These are phyloP conservation scores for Tricholomella constricta DNA, from an alignment of 768 basidiomycete genomes.

Conservation along the genomic window DNA sequence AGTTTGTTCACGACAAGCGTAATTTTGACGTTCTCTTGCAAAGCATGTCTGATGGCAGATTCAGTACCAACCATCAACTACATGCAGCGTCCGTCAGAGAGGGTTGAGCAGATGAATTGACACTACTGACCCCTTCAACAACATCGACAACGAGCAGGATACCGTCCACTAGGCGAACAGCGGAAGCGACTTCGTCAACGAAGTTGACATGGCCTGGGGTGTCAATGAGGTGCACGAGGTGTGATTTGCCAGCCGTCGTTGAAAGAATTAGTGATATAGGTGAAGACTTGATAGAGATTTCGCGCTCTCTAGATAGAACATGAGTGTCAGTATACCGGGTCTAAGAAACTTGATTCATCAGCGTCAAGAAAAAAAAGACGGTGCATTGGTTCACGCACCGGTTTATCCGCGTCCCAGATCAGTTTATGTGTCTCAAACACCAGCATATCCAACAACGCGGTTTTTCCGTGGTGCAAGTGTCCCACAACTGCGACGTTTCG, in stretches of 20 bases:
- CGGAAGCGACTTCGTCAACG: slow-evolving; percentile 93
- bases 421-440: slow-evolving; percentile 96
- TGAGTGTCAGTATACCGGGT: slow-evolving; percentile 97
- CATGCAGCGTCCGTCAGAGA: slow-evolving; percentile 1
- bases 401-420: slow-evolving; percentile 88
- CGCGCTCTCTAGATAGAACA: slow-evolving; percentile 81
- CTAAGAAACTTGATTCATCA: slow-evolving; percentile 41
- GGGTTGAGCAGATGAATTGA: neutral
- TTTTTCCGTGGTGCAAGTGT: slow-evolving; percentile 98
- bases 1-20: slow-evolving; percentile 97
- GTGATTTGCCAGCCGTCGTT: slow-evolving; percentile 87
- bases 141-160: slow-evolving; percentile 94
- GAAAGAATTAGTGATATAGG: slow-evolving; percentile 93
- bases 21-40: slow-evolving; percentile 88
- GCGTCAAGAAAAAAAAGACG: neutral
- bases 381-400: slow-evolving; percentile 51
- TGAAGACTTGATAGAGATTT: slow-evolving; percentile 94
- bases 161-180: slow-evolving; percentile 87
- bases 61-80: slow-evolving; percentile 95
- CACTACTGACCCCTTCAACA: slow-evolving; percentile 85
- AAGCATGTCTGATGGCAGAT: slow-evolving; percentile 81
- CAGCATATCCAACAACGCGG: slow-evolving; percentile 95
- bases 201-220: slow-evolving; percentile 99
- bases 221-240: slow-evolving; percentile 91
- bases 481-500: slow-evolving; percentile 96